These are phyloP conservation scores for Lactarius sanguifluus DNA, from an alignment of 768 basidiomycete genomes.

Conservation along the genomic window DNA sequence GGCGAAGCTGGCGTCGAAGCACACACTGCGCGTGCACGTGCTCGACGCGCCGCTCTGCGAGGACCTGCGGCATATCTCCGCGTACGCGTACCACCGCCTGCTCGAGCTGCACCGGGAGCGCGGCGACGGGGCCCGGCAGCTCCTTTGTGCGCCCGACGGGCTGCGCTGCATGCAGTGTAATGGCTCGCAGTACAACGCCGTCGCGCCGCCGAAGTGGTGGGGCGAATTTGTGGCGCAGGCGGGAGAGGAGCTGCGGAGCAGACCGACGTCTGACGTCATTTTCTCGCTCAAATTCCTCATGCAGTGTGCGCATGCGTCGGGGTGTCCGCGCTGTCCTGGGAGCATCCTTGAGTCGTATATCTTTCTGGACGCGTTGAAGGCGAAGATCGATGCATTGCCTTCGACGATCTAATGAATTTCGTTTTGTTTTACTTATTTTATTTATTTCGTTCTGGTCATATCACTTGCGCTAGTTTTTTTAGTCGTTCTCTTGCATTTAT, in stretches of 20 bases:
- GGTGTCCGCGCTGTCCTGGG: conserved; percentile 62
- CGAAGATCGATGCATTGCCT: conserved; percentile 53
- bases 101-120: conserved; percentile 60
- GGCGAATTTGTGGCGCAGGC: conserved; percentile 56
- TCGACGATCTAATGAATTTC: conserved; percentile 41
- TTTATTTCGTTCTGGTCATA: background rate
- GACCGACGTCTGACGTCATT: conserved; percentile 59
- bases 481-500: background rate
- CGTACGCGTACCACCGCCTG: conserved; percentile 66
- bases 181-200: conserved; percentile 44
- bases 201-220: conserved; percentile 70
- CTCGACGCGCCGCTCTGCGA: conserved; percentile 58
- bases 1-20: conserved; percentile 56
- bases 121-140: conserved; percentile 46
- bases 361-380: conserved; percentile 55
- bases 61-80: conserved; percentile 64
- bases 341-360: conserved; percentile 63
- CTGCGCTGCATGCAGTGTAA: conserved; percentile 72
- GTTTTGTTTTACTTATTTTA: background rate
- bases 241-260: conserved; percentile 52
- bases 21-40: conserved; percentile 54
- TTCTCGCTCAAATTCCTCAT: conserved; percentile 63
- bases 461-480: background rate
- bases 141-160: conserved; percentile 48
- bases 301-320: conserved; percentile 47